Base-by-base conservation (phyloP, 2,329 filamentous ascomycete species). In the Sarocladiaceae sp. region DNA sequence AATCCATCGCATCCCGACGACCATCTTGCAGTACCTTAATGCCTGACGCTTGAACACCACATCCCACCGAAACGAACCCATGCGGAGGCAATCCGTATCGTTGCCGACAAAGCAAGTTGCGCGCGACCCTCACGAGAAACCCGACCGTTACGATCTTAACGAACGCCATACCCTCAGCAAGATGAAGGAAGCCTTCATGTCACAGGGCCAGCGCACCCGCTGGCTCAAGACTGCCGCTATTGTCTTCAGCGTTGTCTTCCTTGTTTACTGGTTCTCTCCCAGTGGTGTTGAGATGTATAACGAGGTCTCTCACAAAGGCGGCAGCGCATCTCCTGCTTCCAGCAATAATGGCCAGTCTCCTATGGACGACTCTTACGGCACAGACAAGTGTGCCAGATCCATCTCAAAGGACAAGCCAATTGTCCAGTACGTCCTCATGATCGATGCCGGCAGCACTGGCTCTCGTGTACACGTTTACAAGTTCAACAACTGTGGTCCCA, bases 401-500 rank as follows among this genome's bases (percentile, higher is more conserved):
- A 83, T 78, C 68, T 88, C 88, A 56, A 82, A 85, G 58, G 84
- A 88, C 52, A 97, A 96, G 70, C 91, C 93, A 41, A 80, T 98
- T 53, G 83, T 96, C 50, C 93, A 98, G 63, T 98, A 97, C 70
- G 94, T 93, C 49, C 78, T 97, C 58, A 98, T 98, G 93, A 88
- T 98, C 59, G 93, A 98, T 66, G 93, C 93, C 39, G 93, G 93
- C 56, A 97, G 90, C 72, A 97, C 93, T 45, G 93, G 93, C 49
- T 97, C 93, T 48, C 85, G 93, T 56, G 96, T 98, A 61, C 94
- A 98, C 70, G 89, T 97, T 48, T 98, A 96, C 76, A 87, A 89
- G 62, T 98, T 97, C 79, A 97, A 97, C 75, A 97, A 97, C 72
- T 98, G 91, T 69, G 93, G 90, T 11, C 70, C 88, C 6, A 90